A percentile compares a stretch with the other conserved stretches of the same genome.
phyloP scores from a whole-genome alignment of 495 filamentous ascomycete species.

The Amorphotheca resinae region DNA sequence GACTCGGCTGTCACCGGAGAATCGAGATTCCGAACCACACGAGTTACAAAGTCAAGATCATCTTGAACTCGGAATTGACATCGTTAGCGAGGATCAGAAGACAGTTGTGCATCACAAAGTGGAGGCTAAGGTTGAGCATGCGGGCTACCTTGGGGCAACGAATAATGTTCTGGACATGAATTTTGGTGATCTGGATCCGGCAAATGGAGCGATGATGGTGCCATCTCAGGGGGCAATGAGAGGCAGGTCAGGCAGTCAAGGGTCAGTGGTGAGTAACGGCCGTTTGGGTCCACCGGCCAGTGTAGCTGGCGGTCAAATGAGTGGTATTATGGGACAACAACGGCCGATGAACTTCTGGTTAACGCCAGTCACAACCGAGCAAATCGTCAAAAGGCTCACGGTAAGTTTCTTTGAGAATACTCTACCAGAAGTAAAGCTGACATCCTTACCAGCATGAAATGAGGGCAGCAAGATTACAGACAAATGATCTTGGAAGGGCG shows the following conservation, averaged over 20 bases:
- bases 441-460: slow-evolving; percentile 57
- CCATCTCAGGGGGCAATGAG: slow-evolving; percentile 41
- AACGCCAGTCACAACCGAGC: slow-evolving; percentile 80
- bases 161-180: slow-evolving; percentile 76
- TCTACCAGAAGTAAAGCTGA: neutral
- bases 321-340: slow-evolving; percentile 40
- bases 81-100: slow-evolving; percentile 96
- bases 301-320: slow-evolving; percentile 44
- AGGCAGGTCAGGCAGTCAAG: slow-evolving; percentile 59
- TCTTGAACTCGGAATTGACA: slow-evolving; percentile 91
- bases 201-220: slow-evolving; percentile 55
- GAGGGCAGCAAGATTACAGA: slow-evolving; percentile 74
- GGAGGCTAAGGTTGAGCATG: slow-evolving; percentile 88
- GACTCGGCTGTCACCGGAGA: slow-evolving; percentile 78
- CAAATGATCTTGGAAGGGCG: slow-evolving; percentile 69
- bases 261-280: slow-evolving; percentile 46
- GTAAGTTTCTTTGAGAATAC: slow-evolving; percentile 41
- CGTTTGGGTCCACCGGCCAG: slow-evolving; percentile 32
- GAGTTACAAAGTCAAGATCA: slow-evolving; percentile 80
- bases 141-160: slow-evolving; percentile 55
- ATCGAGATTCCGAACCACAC: slow-evolving; percentile 87
- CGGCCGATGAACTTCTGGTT: slow-evolving; percentile 70
- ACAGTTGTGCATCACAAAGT: slow-evolving; percentile 98
- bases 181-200: slow-evolving; percentile 75
- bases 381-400: slow-evolving; percentile 85